Base-by-base conservation (phyloP, 2,329 filamentous ascomycete species). In the Aspergillus vadensis region DNA sequence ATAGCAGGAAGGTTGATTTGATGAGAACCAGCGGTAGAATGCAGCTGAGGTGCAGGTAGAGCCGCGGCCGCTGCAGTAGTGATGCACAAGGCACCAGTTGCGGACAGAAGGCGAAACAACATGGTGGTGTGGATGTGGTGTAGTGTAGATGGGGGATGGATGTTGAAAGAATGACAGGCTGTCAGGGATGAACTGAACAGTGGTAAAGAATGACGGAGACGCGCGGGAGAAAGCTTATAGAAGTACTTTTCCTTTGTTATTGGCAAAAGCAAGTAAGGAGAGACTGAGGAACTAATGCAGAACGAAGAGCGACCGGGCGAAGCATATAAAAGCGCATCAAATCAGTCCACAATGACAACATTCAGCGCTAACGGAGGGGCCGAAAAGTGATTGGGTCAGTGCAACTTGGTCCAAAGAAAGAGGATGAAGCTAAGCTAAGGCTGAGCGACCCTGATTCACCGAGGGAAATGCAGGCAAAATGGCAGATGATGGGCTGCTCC, bases 1-100 rank as follows among this genome's bases (percentile, higher is more conserved):
- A 60, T 44, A 39, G 59, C 64, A 23, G 62, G 57, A 12, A 69
- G 52, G 47, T 63, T 63, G 39, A 66, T 58, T 23, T 60, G 49
- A 51, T 63, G 61, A 23, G 57, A 39, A 14, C 57, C 38, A 17
- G 56, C 48, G 10, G 55, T 36, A n/a, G 30, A 27, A 12, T 55
- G 44, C 23, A n/a, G 25, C 25, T 17, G 23, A 21, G 48, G 55
- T 8, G 51, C 43, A 19, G 49, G 17, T 15, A 52, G 36, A 25
- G 58, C 61, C 4, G 51, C 30, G 9, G 60, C 63, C 41, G 60
- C 55, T 36, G 53, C 54, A 48, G 60, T 59, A 55, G 51, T 53
- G n/a, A 66, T 54, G 25, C 21, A 59, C 49, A 68, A 50, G 3
- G 60, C 44, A 30, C 27, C 27, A 10, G 27, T 30, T 30, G 27